Evolutionary conservation across 768 basidiomycete genomes (phyloP), one percentile per base, ranked within the genome.

Genomic region (Pleurotus salmoneostramineus): DNA sequence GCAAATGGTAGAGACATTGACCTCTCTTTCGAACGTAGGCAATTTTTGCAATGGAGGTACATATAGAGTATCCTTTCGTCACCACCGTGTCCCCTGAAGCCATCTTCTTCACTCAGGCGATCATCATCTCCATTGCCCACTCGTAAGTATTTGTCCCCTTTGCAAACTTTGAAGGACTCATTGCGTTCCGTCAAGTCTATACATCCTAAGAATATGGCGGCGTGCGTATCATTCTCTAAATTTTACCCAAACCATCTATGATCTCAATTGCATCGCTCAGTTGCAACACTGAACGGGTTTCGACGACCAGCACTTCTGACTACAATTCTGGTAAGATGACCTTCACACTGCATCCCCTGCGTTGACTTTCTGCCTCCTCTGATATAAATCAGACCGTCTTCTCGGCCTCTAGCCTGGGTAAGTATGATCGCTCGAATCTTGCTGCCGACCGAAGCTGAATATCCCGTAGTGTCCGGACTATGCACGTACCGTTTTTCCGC

Each of bases 171-270:
- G 21, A 27, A 27, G 21, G 21, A 27, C 21, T 27, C 21, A 27
- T 27, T 27, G 21, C 21, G 21, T 27, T 27, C 21, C 21, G 21
- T 27, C 2, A 33, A 55, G 52, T 3, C 32, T 55, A 31, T 55
- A 55, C 40, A 55, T 55, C 36, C 17, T 55, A 17, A 6, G 52
- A 33, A 55, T 55, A n/a, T 55, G 52, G 52, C 31, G 52, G 43
- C 52, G 52, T 44, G 21, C 21, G 21, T 27, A 27, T 27, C 21
- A 27, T 27, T 27, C 21, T 27, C 21, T 3, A 43, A 43, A 15
- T 33, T 21, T 6, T 4, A 21, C 15, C 27, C 15, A 3, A 15
- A 27, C 7, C 36, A 32, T 21, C 52, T n/a, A 8, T 40, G 37
- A 40, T 55, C 27, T 33, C 15, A 14, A 17, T 21, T 12, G 27